Evolutionary conservation across 192 early-diverging fungal genomes (phyloP).

Genomic region (Gigaspora rosea): DNA sequence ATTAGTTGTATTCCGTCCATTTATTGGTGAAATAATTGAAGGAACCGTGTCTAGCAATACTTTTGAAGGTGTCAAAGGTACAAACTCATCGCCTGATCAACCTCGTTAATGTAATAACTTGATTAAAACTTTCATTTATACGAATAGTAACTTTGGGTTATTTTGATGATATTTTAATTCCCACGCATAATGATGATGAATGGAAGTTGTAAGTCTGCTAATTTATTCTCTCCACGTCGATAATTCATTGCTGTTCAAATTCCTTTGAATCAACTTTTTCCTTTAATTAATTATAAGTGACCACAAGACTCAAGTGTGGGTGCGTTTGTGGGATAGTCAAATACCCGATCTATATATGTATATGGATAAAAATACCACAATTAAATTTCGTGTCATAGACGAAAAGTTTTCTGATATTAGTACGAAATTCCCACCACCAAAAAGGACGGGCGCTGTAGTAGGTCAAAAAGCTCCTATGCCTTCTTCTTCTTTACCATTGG

Average conservation of each 20-base stretch:
- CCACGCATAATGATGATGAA: conserved; percentile 61
- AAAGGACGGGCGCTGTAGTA: conserved; percentile 7
- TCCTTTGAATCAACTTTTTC: neutral
- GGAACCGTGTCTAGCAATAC: conserved; percentile 77
- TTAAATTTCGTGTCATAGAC: conserved; percentile 76
- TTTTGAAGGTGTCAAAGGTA: conserved; percentile 72
- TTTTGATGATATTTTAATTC: conserved; percentile 90
- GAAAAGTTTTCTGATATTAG: conserved; percentile 78
- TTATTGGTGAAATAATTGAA: conserved; percentile 81
- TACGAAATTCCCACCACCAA: conserved; percentile 49
- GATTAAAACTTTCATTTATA: too few species aligned
- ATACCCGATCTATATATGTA: conserved; percentile 66
- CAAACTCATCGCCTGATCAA: neutral
- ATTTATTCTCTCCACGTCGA: too few species aligned
- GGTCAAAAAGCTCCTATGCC: conserved; percentile 13
- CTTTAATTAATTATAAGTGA: conserved; percentile 45
- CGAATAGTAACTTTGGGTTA: conserved; percentile 75
- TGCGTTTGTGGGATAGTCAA: conserved; percentile 37
- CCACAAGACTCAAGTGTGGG: conserved; percentile 72
- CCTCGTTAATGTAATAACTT: neutral
- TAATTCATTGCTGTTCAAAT: neutral
- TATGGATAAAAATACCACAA: conserved; percentile 77
- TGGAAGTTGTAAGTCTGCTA: conserved; percentile 61
- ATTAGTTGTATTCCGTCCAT: conserved; percentile 88
- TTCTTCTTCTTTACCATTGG: conserved; percentile 4